Percentiles rank a stretch among this genome's conserved stretches.
phyloP scores from a whole-genome alignment of 1,139 yeast species.

The Suhomyces panamericanus region DNA sequence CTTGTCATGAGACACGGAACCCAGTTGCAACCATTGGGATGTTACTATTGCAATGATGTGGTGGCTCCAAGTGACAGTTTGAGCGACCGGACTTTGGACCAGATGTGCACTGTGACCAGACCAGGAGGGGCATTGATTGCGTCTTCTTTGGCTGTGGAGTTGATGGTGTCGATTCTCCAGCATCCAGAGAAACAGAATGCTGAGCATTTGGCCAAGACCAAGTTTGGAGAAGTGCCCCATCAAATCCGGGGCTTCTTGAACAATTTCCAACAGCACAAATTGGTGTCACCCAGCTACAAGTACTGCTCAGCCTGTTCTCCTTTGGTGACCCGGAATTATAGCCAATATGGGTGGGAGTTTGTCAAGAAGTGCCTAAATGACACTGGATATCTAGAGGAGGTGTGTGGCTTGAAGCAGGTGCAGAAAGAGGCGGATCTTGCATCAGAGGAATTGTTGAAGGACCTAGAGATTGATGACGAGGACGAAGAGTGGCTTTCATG shows the following conservation, averaged over 20 bases:
- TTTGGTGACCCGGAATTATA: conserved; percentile 52
- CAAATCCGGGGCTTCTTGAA: conserved; percentile 84
- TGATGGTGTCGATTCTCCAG: conserved; percentile 73
- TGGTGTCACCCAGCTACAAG: conserved; percentile 69
- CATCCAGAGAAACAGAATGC: conserved; percentile 55
- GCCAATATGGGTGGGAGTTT: conserved; percentile 73
- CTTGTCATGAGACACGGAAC: conserved; percentile 92
- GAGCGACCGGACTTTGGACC: conserved; percentile 84
- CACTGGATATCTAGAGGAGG: conserved; percentile 63
- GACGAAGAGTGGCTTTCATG: conserved; percentile 27
- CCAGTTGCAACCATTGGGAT: conserved; percentile 57
- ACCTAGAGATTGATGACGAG: conserved; percentile 43
- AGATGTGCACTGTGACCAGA: conserved; percentile 97
- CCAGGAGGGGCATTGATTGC: conserved; percentile 95
- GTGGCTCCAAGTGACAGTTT: conserved; percentile 90
- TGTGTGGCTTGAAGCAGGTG: conserved; percentile 74
- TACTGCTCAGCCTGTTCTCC: conserved; percentile 86
- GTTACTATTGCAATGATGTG: conserved; percentile 94
- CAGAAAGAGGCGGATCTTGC: conserved; percentile 74
- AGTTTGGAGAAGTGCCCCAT: conserved; percentile 79
- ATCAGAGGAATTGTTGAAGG: conserved; percentile 38
- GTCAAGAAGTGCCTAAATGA: conserved; percentile 67
- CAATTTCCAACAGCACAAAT: conserved; percentile 60
- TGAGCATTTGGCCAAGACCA: conserved; percentile 34
- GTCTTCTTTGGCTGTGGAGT: conserved; percentile 81